Conservation (phyloP, 2,329 filamentous ascomycete species). For the Penicillium frequentans region DNA sequence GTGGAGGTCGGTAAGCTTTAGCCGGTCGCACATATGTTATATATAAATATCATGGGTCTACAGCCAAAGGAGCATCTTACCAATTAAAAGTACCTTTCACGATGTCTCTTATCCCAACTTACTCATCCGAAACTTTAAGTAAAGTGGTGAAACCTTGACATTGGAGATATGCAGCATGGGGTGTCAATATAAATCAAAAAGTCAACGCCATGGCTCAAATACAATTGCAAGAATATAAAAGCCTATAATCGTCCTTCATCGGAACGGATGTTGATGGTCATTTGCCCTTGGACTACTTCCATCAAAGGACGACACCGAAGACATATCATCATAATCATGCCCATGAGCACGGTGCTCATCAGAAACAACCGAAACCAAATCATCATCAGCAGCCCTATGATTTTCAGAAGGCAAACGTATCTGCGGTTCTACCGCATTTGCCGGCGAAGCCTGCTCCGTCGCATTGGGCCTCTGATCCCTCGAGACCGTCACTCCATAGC, state of each 20-base stretch:
- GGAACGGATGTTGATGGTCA: background rate
- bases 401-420: slow-evolving; percentile 23
- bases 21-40: background rate
- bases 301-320: slow-evolving; percentile 33
- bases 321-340: slow-evolving; percentile 29
- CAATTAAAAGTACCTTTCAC: background rate
- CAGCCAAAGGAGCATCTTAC: background rate
- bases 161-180: background rate
- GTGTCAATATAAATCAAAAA: background rate
- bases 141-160: background rate
- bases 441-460: slow-evolving; percentile 11
- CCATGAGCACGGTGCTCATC: slow-evolving; percentile 7
- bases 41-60: background rate
- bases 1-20: slow-evolving; percentile 39
- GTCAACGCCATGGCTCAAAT: slow-evolving; percentile 5
- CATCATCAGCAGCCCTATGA: slow-evolving; percentile 11
- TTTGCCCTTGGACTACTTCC: slow-evolving; percentile 11
- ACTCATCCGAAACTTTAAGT: background rate
- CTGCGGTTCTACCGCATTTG: background rate
- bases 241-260: background rate
- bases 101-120: background rate
- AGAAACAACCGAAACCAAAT: slow-evolving; percentile 30
- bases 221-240: background rate
- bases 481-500: slow-evolving; percentile 12
- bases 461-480: slow-evolving; percentile 10